Conservation (phyloP, 495 filamentous ascomycete genomes). For the Xylaria grammica region DNA sequence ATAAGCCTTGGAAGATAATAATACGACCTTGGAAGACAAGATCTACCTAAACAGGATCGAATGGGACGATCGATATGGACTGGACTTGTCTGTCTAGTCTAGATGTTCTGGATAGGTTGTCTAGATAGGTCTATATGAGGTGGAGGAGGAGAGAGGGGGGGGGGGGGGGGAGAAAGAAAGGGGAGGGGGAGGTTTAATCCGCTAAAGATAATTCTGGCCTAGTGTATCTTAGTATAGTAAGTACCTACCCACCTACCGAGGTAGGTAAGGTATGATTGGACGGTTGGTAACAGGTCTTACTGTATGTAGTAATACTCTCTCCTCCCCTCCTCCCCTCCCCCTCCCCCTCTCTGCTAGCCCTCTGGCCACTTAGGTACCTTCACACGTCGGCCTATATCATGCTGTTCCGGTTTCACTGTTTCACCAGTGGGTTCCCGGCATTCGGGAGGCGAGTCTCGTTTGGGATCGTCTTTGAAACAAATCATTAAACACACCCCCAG, state of each 20-base stretch:
- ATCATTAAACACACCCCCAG: slow-evolving; percentile 1
- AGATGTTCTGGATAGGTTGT: too few species aligned
- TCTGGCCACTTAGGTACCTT: too few species aligned
- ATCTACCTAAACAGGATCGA: background rate
- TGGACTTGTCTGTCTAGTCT: too few species aligned
- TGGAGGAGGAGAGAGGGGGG: background rate
- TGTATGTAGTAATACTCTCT: slow-evolving; percentile 5
- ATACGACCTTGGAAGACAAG: too few species aligned
- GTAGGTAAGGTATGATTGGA: slow-evolving; percentile 11
- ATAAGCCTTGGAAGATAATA: too few species aligned
- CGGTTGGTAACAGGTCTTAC: background rate
- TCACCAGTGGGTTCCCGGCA: slow-evolving; percentile 11
- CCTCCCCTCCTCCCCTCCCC: too few species aligned
- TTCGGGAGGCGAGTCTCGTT: slow-evolving; percentile 20
- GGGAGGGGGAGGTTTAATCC: background rate
- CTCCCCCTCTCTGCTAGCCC: too few species aligned
- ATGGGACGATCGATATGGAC: background rate
- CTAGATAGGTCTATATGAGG: too few species aligned
- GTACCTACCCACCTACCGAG: too few species aligned
- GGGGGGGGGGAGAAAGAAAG: background rate
- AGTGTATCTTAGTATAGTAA: background rate
- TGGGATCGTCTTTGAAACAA: slow-evolving; percentile 18
- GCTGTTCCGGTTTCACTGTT: slow-evolving; percentile 14
- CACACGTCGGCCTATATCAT: background rate
- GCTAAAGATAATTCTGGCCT: background rate